These are phyloP conservation scores for Cryptomeria japonica DNA, from an alignment of 75 land plant species.

Conservation along the genomic window DNA sequence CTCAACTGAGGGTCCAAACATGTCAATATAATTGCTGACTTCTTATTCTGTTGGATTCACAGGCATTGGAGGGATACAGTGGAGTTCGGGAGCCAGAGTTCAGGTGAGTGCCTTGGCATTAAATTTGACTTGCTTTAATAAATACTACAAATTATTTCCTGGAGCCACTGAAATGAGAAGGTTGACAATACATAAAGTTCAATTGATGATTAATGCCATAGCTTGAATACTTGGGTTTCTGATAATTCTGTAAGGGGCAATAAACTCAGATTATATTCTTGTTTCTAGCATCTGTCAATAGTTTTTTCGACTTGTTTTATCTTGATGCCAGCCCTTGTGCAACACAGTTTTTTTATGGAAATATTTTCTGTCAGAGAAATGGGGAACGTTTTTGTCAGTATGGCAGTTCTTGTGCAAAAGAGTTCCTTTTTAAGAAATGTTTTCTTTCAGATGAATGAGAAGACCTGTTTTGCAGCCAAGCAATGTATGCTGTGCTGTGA, in stretches of 20 bases:
- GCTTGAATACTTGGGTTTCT: background rate
- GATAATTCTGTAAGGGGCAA: background rate
- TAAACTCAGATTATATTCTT: background rate
- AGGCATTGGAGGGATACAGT: constrained; percentile 92
- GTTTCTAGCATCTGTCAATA: background rate
- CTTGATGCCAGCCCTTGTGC: background rate
- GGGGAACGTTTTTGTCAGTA: background rate
- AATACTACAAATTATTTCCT: background rate
- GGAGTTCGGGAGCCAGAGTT: constrained; percentile 69
- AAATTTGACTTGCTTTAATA: background rate
- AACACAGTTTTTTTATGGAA: background rate
- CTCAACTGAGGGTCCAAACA: constrained; percentile 34
- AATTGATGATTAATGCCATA: background rate
- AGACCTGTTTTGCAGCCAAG: constrained; percentile 4
- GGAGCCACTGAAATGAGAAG: background rate
- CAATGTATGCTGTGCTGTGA: background rate
- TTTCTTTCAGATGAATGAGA: background rate
- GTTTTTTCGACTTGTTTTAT: background rate
- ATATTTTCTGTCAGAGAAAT: background rate
- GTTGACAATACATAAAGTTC: background rate
- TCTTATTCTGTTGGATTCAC: constrained; percentile 99
- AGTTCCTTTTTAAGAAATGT: background rate
- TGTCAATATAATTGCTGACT: constrained; percentile 83
- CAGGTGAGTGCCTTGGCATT: constrained; percentile 58
- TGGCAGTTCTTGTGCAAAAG: background rate